These are phyloP conservation scores for Kwoniella sp. DNA, from an alignment of 768 basidiomycete genomes.

Conservation along the genomic window DNA sequence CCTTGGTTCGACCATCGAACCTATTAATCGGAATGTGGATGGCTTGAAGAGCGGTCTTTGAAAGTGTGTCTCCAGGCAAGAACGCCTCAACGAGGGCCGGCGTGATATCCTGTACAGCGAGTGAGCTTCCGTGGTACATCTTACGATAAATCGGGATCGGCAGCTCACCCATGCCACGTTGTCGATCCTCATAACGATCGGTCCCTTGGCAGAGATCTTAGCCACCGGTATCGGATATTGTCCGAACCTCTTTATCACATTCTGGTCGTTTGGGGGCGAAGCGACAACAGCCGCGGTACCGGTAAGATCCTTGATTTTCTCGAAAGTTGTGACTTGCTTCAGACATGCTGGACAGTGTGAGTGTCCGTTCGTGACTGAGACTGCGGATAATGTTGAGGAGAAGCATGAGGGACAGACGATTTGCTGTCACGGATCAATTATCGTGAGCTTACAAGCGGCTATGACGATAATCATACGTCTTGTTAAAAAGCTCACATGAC, in stretches of 20 bases:
- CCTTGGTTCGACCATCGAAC: conserved; percentile 44
- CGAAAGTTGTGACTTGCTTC: conserved; percentile 20
- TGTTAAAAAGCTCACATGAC: conserved; percentile 39
- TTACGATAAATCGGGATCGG: not conserved
- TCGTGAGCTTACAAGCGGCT: too few species aligned
- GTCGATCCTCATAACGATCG: conserved; percentile 45
- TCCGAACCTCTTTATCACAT: not conserved
- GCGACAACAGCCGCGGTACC: not conserved
- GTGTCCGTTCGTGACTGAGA: conserved; percentile 29
- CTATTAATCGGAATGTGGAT: conserved; percentile 49
- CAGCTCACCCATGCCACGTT: conserved; percentile 50
- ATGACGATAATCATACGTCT: too few species aligned
- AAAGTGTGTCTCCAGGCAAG: conserved; percentile 36
- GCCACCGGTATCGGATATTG: conserved; percentile 6
- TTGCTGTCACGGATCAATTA: conserved; percentile 31
- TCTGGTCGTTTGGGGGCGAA: too few species aligned
- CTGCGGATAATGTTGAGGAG: conserved; percentile 36
- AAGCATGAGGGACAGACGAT: conserved; percentile 41
- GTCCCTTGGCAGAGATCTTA: not conserved
- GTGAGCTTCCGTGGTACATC: not conserved
- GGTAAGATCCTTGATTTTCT: conserved; percentile 11
- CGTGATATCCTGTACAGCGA: conserved; percentile 39
- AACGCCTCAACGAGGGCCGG: conserved; percentile 37
- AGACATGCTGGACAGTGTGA: conserved; percentile 40
- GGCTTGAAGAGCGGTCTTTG: conserved; percentile 26